Base-by-base conservation (phyloP, 169 alveolate species). In the Eimeria sp. region DNA sequence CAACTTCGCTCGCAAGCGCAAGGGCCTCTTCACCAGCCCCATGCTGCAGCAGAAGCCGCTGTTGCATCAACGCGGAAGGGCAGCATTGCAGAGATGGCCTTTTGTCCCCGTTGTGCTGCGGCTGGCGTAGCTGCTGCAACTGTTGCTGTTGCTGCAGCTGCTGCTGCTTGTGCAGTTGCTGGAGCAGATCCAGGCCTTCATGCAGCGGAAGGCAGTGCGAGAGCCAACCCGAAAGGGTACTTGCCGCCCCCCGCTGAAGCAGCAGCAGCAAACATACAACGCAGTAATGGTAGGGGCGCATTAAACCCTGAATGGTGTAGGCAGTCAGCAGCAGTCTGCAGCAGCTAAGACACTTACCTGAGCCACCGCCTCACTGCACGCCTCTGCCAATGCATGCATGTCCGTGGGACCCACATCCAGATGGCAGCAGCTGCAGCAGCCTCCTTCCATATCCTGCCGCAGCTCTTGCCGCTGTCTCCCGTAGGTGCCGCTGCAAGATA, bases 1-100 rank as follows among this genome's bases (percentile, higher is more conserved):
- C 92, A 43, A 86, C 61, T 34, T 86, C 92, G 45, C 18, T 86
- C 5, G 78, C 92, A 30, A 86, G 92, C 9, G 54, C 92, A 9
- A 54, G 92, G 47, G 92, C 92, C 92, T 86, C 92, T n/a, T 86
- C 92, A n/a, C 61, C 75, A 47, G 65, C 92, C 92, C 92, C 92
- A 27, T 86, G 92, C 92, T 86, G 80, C 80, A 86, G 92, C 78
- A 86, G 67, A 54, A 86, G 92, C 80, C 92, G 76, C 78, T 86
- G 92, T 30, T 61, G 92, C 92, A 86, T 14, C 78, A 86, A 18
- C 67, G 51, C 58, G 6, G 92, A 34, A 25, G 92, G 92, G 67
- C 57, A 86, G 78, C 80, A 61, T n/a, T 47, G 58, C 49, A 67
- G 40, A 34, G 92, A n/a, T 10, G 70, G 51, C 1, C 10, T 14